Evolutionary conservation across 73 alveolate species (phyloP), one percentile per base, ranked within the genome.

Genomic region (Paramecium primaurelia): DNA sequence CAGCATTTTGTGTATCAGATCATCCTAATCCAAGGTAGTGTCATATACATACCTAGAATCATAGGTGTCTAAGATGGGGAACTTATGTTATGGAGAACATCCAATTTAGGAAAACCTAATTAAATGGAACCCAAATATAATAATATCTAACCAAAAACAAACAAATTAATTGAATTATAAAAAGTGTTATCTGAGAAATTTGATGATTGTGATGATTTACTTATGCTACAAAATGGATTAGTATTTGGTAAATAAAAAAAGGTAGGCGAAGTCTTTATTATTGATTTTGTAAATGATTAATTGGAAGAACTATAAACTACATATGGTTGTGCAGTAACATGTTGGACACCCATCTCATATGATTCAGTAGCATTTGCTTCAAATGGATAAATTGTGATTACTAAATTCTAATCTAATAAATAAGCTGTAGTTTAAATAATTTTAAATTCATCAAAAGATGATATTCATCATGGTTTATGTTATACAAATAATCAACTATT

Each of bases 291-390:
- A 22, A 42, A 77, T 16, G 26, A 77, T 26, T 77, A 18, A 34
- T n/a, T 77, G 16, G 64, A 77, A 3, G 89, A 77, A 77, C 18
- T 37, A 14, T 77, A 77, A 77, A 34, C 40, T 38, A 77, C 89
- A 5, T 30, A 36, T 18, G 89, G 89, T 36, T 77, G 89, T 44
- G 71, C 89, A 16, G 89, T 77, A 10, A 77, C 89, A 34, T 77
- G 89, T 77, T 77, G 89, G 89, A 38, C 49, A 16, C 71, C 89
- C 11, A 77, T 77, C 12, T 22, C 40, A 8, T 77, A 77, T 77
- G 89, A 77, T 77, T n/a, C 26, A 5, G 89, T 77, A 32, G 89
- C 89, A 0, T 77, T 77, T 77, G 89, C 89, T 7, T 37, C 71
- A 10, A 80, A 80, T 64, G 75, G 75, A 2, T 49, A 80, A 26